phyloP scores from a whole-genome alignment of 2,329 filamentous ascomycete species.

The Aspergillaceae sp. region DNA sequence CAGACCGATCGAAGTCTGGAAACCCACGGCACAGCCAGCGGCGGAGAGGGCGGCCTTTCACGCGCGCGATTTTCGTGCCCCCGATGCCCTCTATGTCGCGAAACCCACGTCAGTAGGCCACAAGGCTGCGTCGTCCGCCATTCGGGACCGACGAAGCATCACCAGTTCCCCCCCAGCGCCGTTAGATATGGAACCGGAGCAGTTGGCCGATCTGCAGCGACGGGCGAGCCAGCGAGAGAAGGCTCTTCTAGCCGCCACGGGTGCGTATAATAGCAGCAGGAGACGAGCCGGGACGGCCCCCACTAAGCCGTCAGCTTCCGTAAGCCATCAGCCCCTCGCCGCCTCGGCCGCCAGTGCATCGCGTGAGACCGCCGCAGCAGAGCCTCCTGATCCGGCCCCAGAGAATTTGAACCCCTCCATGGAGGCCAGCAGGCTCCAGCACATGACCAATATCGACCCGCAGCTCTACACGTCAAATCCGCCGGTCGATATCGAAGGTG shows the following conservation, averaged over 20 bases:
- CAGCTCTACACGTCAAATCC: slow-evolving; percentile 73
- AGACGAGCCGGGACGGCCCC: slow-evolving; percentile 59
- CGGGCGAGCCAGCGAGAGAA: slow-evolving; percentile 48
- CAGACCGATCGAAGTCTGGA: slow-evolving; percentile 58
- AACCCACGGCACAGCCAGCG: slow-evolving; percentile 52
- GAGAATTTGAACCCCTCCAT: slow-evolving; percentile 34
- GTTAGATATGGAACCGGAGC: slow-evolving; percentile 48
- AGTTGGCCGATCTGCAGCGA: slow-evolving; percentile 47
- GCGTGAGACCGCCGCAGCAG: slow-evolving; percentile 36
- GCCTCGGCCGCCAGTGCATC: slow-evolving; percentile 65
- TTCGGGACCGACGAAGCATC: slow-evolving; percentile 18
- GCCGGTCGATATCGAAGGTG: slow-evolving; percentile 60
- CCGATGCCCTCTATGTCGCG: slow-evolving; percentile 11
- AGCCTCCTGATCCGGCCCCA: slow-evolving; percentile 36
- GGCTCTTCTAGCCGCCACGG: slow-evolving; percentile 67
- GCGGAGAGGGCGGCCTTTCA: slow-evolving; percentile 52
- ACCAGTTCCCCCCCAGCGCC: slow-evolving; percentile 8
- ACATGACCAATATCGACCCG: slow-evolving; percentile 60
- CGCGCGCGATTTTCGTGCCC: slow-evolving; percentile 50
- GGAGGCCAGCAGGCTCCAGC: slow-evolving; percentile 54
- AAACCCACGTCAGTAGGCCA: slow-evolving; percentile 57
- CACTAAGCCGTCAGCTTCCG: slow-evolving; percentile 37
- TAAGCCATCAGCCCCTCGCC: slow-evolving; percentile 40
- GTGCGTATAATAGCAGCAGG: slow-evolving; percentile 57
- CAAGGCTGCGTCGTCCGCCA: slow-evolving; percentile 64